These are phyloP conservation scores for Monoraphidium neglectum DNA, from an alignment of 139 green algal species.

Conservation along the genomic window DNA sequence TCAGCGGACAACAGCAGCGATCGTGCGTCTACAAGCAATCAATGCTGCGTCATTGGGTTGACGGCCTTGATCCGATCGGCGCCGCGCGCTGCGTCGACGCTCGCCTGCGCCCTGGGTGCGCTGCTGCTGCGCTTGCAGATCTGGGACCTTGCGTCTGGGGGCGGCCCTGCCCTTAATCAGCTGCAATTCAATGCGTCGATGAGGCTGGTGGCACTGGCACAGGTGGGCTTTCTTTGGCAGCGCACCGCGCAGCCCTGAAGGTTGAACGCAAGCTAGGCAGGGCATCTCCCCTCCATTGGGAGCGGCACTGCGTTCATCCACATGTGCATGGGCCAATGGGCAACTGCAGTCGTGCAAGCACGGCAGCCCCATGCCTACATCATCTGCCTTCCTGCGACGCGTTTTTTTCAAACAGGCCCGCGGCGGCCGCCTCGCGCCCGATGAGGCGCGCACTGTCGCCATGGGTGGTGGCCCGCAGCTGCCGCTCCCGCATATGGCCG, in stretches of 20 bases:
- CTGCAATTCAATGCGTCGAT: conserved; percentile 81
- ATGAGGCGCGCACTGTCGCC: conserved; percentile 53
- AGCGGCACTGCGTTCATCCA: no score
- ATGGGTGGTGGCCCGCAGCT: conserved; percentile 61
- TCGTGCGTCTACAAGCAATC: background rate
- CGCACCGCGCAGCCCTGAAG: no score
- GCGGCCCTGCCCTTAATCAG: conserved; percentile 64
- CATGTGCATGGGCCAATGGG: background rate
- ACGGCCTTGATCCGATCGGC: background rate
- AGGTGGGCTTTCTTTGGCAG: no score
- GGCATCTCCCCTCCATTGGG: no score
- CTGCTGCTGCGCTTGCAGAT: conserved; percentile 53
- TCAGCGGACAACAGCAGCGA: background rate
- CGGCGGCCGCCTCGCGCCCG: conserved; percentile 44
- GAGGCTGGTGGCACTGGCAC: conserved; percentile 79
- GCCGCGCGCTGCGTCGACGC: no score
- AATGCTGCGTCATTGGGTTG: background rate
- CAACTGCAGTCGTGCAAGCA: background rate
- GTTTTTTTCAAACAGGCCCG: conserved; percentile 38
- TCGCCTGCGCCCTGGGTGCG: no score
- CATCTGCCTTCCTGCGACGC: background rate
- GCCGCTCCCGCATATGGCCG: conserved; percentile 55
- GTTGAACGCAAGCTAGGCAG: no score
- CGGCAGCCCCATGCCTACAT: background rate
- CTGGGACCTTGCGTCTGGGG: conserved; percentile 82